phyloP scores from a whole-genome alignment of 2,329 filamentous ascomycete genomes.

The Fusarium miscanthi region DNA sequence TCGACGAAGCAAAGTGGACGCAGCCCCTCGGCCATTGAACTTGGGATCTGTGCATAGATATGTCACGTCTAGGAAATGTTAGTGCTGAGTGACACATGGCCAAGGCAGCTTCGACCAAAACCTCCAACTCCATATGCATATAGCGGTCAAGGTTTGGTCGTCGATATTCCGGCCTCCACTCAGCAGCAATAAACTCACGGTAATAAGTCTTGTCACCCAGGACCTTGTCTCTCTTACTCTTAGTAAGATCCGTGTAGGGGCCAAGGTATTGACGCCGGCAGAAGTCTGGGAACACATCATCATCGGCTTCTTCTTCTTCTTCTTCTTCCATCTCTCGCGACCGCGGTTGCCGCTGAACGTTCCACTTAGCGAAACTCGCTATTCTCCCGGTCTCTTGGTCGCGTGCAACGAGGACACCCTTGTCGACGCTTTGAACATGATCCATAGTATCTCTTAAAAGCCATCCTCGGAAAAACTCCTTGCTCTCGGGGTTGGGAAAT shows the following conservation, averaged over 20 bases:
- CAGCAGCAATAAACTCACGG: slow-evolving; percentile 48
- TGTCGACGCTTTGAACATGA: slow-evolving; percentile 43
- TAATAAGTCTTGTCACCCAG: slow-evolving; percentile 50
- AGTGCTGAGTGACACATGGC: slow-evolving; percentile 8
- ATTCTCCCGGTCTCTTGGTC: slow-evolving; percentile 46
- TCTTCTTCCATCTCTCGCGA: slow-evolving; percentile 15
- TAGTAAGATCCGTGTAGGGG: slow-evolving; percentile 48
- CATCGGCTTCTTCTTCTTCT: slow-evolving; percentile 27
- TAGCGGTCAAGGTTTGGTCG: neutral
- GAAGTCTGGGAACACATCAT: slow-evolving; percentile 47
- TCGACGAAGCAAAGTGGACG: slow-evolving; percentile 47
- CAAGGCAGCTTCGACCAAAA: neutral
- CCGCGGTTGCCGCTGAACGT: slow-evolving; percentile 41
- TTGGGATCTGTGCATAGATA: slow-evolving; percentile 54
- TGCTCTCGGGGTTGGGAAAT: slow-evolving; percentile 50
- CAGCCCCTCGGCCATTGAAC: slow-evolving; percentile 51
- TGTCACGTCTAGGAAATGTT: slow-evolving; percentile 48
- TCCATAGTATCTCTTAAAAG: slow-evolving; percentile 47
- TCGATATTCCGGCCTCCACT: neutral
- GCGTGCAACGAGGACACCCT: slow-evolving; percentile 51
- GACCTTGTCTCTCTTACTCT: slow-evolving; percentile 46
- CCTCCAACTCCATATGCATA: neutral
- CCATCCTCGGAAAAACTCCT: slow-evolving; percentile 46
- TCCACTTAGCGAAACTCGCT: slow-evolving; percentile 53
- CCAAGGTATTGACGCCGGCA: slow-evolving; percentile 49